Conservation (phyloP, 257 asterid genomes). For the Lycium ferocissimum region DNA sequence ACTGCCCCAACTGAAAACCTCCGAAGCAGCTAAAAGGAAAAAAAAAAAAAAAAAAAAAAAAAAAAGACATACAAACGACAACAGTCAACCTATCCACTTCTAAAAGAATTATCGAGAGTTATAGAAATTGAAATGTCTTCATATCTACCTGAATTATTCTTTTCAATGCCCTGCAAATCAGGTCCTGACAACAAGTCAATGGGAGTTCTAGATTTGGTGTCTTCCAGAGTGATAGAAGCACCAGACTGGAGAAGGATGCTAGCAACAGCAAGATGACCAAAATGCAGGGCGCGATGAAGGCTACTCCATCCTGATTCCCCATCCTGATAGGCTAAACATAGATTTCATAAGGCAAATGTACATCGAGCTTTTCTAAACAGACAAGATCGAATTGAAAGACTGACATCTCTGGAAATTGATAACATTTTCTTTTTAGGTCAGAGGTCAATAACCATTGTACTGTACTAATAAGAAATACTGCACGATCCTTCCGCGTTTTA, state of each 20-base stretch:
- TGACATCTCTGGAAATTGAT: background rate
- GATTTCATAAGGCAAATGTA: conserved; percentile 6
- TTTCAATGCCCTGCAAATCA: conserved; percentile 68
- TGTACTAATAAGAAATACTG: background rate
- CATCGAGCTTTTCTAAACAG: background rate
- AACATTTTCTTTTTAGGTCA: background rate
- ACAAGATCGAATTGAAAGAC: background rate
- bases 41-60: conserved; percentile 13
- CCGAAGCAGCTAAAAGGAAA: conserved; percentile 67
- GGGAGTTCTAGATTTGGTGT: conserved; percentile 80
- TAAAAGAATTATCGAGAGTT: background rate
- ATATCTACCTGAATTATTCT: conserved; percentile 57
- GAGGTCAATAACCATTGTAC: background rate
- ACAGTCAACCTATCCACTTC: conserved; percentile 26
- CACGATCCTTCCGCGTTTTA: background rate
- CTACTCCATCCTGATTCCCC: conserved; percentile 99
- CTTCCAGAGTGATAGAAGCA: conserved; percentile 83
- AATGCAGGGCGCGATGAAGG: conserved; percentile 95
- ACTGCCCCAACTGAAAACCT: conserved; percentile 99
- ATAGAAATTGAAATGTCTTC: background rate
- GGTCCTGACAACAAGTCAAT: conserved; percentile 96
- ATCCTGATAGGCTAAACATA: conserved; percentile 59
- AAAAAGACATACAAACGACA: conserved; percentile 30
- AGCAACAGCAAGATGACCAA: conserved; percentile 96
- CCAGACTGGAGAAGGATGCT: conserved; percentile 83